Percentiles rank a stretch among this genome's conserved stretches.
Evolutionary conservation across 164 flowering plant species (phyloP).

Genomic region (Paratinospora sagittata): DNA sequence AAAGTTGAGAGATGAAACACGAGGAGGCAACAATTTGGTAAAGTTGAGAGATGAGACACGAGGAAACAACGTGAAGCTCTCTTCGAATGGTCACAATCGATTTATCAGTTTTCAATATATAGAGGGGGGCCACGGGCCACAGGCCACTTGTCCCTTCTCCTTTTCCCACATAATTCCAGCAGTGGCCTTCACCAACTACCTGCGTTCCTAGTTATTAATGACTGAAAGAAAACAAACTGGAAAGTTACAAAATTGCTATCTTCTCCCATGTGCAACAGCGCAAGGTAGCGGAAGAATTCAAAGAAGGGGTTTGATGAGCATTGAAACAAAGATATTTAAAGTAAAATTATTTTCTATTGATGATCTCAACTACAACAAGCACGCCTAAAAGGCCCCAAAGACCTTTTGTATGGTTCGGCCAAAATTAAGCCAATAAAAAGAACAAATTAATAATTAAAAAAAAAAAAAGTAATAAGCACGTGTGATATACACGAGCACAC

Average conservation of each 20-base stretch:
- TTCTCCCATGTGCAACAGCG: not conserved
- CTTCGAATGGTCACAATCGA: not conserved
- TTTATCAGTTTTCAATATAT: not conserved
- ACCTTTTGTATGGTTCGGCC: constrained; percentile 28
- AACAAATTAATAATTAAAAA: not conserved
- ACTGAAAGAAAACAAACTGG: not conserved
- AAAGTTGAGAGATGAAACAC: not conserved
- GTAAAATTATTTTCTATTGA: constrained; percentile 16
- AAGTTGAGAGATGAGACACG: not conserved
- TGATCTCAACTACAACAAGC: constrained; percentile 29
- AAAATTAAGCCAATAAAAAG: constrained; percentile 15
- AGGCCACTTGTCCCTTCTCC: not conserved
- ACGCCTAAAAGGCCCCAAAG: constrained; percentile 41
- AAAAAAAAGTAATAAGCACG: constrained; percentile 16
- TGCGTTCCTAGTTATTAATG: not conserved
- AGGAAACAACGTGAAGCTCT: not conserved
- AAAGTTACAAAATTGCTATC: not conserved
- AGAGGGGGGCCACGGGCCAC: not conserved
- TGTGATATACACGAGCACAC: constrained; percentile 26
- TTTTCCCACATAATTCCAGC: constrained; percentile 10
- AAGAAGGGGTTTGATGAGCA: not conserved
- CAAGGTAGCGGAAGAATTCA: not conserved
- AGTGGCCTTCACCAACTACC: not conserved
- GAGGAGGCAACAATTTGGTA: not conserved
- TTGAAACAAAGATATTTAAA: not conserved